A percentile compares a stretch with the other conserved stretches of the same genome.
These are phyloP conservation scores for Emmonsiellopsis sp. DNA, from an alignment of 2,329 filamentous ascomycete genomes.

Conservation along the genomic window DNA sequence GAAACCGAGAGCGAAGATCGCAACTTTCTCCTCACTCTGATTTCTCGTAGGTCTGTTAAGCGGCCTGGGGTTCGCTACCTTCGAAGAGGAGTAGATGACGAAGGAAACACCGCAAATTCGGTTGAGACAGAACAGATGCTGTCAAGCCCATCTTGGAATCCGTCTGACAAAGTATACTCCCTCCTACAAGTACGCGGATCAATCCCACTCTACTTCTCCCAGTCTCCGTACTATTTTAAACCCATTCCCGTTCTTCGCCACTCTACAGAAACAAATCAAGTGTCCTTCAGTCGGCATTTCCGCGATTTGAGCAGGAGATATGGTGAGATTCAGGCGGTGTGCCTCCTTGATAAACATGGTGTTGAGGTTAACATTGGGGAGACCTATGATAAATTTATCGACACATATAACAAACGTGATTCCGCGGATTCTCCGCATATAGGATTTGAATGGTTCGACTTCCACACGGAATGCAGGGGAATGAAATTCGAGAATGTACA, in stretches of 20 bases:
- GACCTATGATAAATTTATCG: constrained; percentile 62
- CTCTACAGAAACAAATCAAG: constrained; percentile 66
- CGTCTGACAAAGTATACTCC: constrained; percentile 58
- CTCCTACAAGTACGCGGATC: constrained; percentile 84
- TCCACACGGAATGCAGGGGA: constrained; percentile 81
- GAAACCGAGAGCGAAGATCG: constrained; percentile 23
- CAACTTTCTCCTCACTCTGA: constrained; percentile 71
- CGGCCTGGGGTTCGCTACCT: constrained; percentile 84
- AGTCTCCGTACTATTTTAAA: constrained; percentile 88
- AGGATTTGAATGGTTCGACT: constrained; percentile 93
- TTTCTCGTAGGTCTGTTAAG: constrained; percentile 81
- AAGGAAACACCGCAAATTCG: constrained; percentile 77
- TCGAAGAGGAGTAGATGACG: constrained; percentile 80
- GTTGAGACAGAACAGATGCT: constrained; percentile 96
- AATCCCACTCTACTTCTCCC: constrained; percentile 90
- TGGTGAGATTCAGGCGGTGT: constrained; percentile 67
- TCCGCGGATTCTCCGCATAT: constrained; percentile 45
- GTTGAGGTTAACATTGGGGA: constrained; percentile 72
- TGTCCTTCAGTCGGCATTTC: constrained; percentile 74
- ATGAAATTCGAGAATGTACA: constrained; percentile 98
- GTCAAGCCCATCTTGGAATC: constrained; percentile 58
- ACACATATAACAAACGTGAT: constrained; percentile 56
- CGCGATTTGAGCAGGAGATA: constrained; percentile 60
- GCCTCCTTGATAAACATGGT: constrained; percentile 80
- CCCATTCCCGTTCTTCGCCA: constrained; percentile 76